These are phyloP conservation scores for Paraurostyla sp. DNA, from an alignment of 73 alveolate species.

Conservation along the genomic window DNA sequence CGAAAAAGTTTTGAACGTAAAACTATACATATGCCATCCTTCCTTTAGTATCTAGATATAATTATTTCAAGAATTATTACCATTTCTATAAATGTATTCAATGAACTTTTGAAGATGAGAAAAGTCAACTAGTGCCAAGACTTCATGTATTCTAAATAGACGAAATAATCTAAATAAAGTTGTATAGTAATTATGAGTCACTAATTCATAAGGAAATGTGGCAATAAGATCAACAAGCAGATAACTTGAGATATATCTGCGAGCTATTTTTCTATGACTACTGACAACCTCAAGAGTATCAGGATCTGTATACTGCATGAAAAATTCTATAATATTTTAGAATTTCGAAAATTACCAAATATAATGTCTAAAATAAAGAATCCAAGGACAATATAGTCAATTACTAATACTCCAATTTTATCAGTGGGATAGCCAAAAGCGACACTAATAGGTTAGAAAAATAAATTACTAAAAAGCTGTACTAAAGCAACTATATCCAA, in stretches of 20 bases:
- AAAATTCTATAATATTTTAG: conserved; percentile 74
- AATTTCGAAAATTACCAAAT: conserved; percentile 35
- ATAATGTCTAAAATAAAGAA: conserved; percentile 15
- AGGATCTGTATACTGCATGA: conserved; percentile 88
- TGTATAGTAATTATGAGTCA: conserved; percentile 62
- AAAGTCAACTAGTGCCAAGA: conserved; percentile 85
- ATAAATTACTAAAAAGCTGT: conserved; percentile 50
- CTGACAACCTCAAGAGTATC: conserved; percentile 82
- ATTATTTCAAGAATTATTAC: too few relatives aligned
- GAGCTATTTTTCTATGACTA: conserved; percentile 81
- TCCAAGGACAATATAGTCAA: background rate
- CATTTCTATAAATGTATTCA: conserved; percentile 76
- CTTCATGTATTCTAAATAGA: conserved; percentile 86
- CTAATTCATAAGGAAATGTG: conserved; percentile 86
- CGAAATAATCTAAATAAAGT: conserved; percentile 79
- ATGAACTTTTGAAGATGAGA: conserved; percentile 82
- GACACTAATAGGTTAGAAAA: conserved; percentile 22
- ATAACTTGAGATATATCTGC: conserved; percentile 76
- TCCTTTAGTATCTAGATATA: conserved; percentile 79
- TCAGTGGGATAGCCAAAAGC: conserved; percentile 56
- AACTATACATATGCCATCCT: conserved; percentile 80
- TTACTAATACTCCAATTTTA: background rate
- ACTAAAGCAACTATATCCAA: conserved; percentile 71
- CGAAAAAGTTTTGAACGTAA: conserved; percentile 82
- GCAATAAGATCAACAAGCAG: conserved; percentile 88